phyloP scores from a whole-genome alignment of 352 stramenopile species.

The Globisporangium abappressorium region DNA sequence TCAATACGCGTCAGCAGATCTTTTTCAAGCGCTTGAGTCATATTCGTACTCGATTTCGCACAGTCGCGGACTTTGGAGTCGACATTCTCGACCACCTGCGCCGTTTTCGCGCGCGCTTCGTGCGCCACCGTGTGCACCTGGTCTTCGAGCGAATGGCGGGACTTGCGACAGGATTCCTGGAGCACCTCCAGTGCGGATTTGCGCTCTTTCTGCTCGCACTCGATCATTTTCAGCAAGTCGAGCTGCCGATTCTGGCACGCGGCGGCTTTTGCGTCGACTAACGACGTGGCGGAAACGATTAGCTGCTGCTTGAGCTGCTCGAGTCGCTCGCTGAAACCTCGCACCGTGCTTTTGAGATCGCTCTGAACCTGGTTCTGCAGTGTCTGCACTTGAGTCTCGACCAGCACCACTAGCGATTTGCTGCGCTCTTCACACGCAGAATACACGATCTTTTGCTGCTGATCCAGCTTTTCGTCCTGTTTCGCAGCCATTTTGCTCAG shows the following conservation, averaged over 20 bases:
- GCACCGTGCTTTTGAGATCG: conserved; percentile 6
- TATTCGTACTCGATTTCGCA: conserved; percentile 25
- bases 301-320: conserved; percentile 26
- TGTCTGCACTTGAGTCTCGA: conserved; percentile 23
- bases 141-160: conserved; percentile 48
- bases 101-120: conserved; percentile 35
- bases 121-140: conserved; percentile 36
- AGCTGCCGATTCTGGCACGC: conserved; percentile 30
- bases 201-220: conserved; percentile 50
- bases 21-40: conserved; percentile 12
- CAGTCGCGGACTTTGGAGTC: conserved; percentile 34
- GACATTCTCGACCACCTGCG: conserved; percentile 24
- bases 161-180: conserved; percentile 42
- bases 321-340: background rate
- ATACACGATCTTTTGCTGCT: background rate
- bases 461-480: background rate
- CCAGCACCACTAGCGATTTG: background rate
- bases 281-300: conserved; percentile 11
- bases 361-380: conserved; percentile 18
- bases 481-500: background rate
- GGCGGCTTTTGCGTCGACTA: conserved; percentile 22
- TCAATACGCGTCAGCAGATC: conserved; percentile 11
- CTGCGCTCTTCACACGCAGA: background rate
- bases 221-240: conserved; percentile 31
- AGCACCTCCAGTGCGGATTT: conserved; percentile 34